Evolutionary conservation across 208 protist genomes (phyloP).

Genomic region (Pavlovales sp.): DNA sequence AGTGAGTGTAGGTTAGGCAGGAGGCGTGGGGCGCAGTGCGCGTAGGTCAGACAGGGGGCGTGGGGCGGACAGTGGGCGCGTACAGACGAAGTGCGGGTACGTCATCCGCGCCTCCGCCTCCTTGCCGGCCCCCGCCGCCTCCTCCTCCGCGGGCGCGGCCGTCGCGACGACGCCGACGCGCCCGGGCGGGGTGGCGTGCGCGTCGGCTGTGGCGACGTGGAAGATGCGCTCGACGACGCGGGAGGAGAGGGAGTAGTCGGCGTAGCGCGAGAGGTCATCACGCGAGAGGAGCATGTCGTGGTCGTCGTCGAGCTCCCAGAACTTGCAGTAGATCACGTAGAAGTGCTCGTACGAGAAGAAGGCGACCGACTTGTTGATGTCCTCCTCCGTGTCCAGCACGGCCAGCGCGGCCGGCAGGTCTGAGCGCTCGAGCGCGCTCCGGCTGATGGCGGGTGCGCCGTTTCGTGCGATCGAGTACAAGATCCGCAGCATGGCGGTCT

Average conservation of each 20-base stretch:
- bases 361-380: constrained; percentile 65
- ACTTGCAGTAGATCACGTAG: constrained; percentile 97
- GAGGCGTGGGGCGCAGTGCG: too few relatives aligned
- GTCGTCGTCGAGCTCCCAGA: constrained; percentile 88
- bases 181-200: too few relatives aligned
- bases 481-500: neutral
- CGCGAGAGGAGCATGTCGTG: constrained; percentile 80
- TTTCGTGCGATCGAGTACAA: neutral
- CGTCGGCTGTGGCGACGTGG: neutral
- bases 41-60: too few relatives aligned
- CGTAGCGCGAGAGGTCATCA: constrained; percentile 78
- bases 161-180: too few relatives aligned
- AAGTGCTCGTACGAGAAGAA: constrained; percentile 99
- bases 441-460: neutral
- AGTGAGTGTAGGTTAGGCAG: too few relatives aligned
- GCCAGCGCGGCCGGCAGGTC: neutral
- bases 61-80: too few relatives aligned
- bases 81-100: neutral
- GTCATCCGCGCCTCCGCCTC: neutral
- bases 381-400: constrained; percentile 5
- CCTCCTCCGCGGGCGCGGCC: neutral
- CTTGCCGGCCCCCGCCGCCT: too few relatives aligned
- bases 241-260: constrained; percentile 57
- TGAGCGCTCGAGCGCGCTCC: neutral
- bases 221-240: neutral